Evolutionary conservation across 805 yeast species (phyloP).

Genomic region (Starmerella bacillaris): DNA sequence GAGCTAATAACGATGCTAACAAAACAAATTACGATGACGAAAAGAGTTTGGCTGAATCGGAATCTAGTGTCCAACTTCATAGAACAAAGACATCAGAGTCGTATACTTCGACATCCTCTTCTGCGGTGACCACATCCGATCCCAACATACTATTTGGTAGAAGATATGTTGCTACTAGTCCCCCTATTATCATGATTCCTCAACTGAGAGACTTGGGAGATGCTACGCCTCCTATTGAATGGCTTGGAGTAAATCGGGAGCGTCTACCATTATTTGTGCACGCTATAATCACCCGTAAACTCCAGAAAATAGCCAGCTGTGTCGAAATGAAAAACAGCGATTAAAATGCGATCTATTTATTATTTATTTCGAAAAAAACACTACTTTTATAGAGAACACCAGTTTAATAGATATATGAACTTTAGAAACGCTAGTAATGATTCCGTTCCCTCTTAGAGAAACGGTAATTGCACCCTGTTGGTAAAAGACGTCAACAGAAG

Average conservation of each 20-base stretch:
- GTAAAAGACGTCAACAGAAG: too few relatives aligned
- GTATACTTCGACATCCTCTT: background rate
- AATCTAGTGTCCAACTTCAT: too few relatives aligned
- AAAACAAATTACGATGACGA: background rate
- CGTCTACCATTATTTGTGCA: constrained; percentile 77
- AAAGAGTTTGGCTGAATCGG: background rate
- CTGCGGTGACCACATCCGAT: background rate
- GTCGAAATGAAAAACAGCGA: too few relatives aligned
- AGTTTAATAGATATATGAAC: background rate
- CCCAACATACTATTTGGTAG: constrained; percentile 4
- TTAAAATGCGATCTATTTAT: constrained; percentile 10
- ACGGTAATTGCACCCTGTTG: too few relatives aligned
- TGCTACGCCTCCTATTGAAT: constrained; percentile 95
- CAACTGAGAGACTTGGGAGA: constrained; percentile 79
- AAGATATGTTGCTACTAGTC: constrained; percentile 42
- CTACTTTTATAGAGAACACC: too few relatives aligned
- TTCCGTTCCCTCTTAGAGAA: too few relatives aligned
- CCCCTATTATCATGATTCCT: constrained; percentile 77
- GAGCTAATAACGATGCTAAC: background rate
- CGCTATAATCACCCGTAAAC: constrained; percentile 50
- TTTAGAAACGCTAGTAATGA: too few relatives aligned
- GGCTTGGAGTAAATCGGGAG: constrained; percentile 88
- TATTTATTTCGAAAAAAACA: constrained; percentile 5
- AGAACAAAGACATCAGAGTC: background rate
- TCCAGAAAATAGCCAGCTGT: constrained; percentile 57